Evolutionary conservation across 2,329 filamentous ascomycete species (phyloP), one percentile per base, ranked within the genome.

Genomic region (Clonostachys chloroleuca): DNA sequence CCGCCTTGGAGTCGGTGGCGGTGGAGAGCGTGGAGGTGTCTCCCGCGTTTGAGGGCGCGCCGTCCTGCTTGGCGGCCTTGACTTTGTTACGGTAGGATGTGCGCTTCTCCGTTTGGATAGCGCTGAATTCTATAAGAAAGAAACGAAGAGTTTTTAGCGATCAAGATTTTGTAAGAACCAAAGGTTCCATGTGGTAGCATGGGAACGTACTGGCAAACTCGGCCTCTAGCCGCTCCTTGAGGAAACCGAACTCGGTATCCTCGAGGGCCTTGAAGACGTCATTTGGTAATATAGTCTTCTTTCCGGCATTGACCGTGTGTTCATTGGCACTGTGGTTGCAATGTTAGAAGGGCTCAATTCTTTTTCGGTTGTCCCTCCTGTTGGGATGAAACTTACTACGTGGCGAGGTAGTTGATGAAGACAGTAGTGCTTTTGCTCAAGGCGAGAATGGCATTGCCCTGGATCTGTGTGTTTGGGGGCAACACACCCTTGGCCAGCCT

Each of bases 341-440:
- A 37, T 46, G 12, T 46, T 34, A 46, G 40, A 24, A 39, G 12
- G 36, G 5, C 12, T 30, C 3, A 4, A 4, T 30, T 10, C 9
- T 30, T 36, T 37, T 20, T 6, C 16, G 35, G 14, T 34, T 16
- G 16, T 12, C 34, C 43, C 4, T 20, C 12, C 24, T 10, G 12
- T n/a, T n/a, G 36, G 36, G 36, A 5, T n/a, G 12, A 39, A 24
- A 75, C 85, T 47, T 77, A 92, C 88, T 84, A 80, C 51, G 81
- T 78, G 41, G 87, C 84, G 34, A 94, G 72, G 63, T 92, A 89
- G 67, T 82, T 92, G 56, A 94, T 86, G 59, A 94, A 94, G 1
- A 94, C 84, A 2, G 87, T 92, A 8, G 89, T 86, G 65, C 86
- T 87, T 68, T 92, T 92, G 54, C 81, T 86, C 70, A 94, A 78